Conservation (phyloP, 78 protist genomes). For the slime mould (Dictyostelium discoideum) region DNA sequence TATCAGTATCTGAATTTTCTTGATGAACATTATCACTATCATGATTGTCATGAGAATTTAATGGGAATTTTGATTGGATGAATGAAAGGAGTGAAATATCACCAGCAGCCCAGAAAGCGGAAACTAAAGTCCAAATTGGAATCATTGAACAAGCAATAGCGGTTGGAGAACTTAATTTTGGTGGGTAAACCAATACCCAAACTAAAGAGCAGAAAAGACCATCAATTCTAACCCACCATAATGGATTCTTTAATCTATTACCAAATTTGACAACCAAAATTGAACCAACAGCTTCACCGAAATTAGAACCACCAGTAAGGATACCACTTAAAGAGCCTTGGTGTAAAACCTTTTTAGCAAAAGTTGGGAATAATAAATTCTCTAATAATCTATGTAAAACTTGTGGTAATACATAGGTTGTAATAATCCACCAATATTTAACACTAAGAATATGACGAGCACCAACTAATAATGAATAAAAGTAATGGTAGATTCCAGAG, state of each 20-base stretch:
- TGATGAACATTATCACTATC: background rate
- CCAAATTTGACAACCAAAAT: slow-evolving; percentile 61
- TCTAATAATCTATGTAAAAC: slow-evolving; percentile 66
- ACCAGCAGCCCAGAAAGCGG: slow-evolving; percentile 73
- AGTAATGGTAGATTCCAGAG: background rate
- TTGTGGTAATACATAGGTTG: slow-evolving; percentile 74
- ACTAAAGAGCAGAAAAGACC: slow-evolving; percentile 35
- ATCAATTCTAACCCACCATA: slow-evolving; percentile 75
- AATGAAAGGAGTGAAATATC: slow-evolving; percentile 60
- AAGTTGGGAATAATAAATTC: slow-evolving; percentile 56
- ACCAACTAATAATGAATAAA: slow-evolving; percentile 40
- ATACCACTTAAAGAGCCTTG: slow-evolving; percentile 74
- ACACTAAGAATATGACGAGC: slow-evolving; percentile 8
- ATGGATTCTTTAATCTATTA: slow-evolving; percentile 54
- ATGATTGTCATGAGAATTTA: background rate
- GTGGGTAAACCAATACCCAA: slow-evolving; percentile 76
- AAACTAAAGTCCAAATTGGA: slow-evolving; percentile 31
- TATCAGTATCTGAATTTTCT: background rate
- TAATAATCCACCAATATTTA: slow-evolving; percentile 63
- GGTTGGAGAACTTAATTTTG: slow-evolving; percentile 8
- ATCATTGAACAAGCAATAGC: slow-evolving; percentile 34
- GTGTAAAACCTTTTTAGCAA: slow-evolving; percentile 55
- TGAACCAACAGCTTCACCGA: slow-evolving; percentile 58
- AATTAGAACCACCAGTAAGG: slow-evolving; percentile 63
- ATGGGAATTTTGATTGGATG: slow-evolving; percentile 62